A percentile compares a stretch with the other conserved stretches of the same genome.
phyloP scores from a whole-genome alignment of 495 filamentous ascomycete genomes.

The Aspergillus nanangensis region DNA sequence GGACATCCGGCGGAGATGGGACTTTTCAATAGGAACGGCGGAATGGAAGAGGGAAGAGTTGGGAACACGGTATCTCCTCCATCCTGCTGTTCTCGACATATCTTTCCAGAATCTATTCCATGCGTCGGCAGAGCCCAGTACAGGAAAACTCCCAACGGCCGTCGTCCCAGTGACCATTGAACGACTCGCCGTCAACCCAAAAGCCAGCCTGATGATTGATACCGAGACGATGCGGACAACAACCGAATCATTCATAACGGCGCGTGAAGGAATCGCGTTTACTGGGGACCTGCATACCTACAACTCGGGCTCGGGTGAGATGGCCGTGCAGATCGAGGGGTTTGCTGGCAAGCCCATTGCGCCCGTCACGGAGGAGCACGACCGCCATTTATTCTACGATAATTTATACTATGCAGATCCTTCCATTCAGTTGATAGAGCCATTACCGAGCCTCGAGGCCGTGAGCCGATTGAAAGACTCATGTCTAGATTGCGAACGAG shows the following conservation, averaged over 20 bases:
- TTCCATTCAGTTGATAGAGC: background rate
- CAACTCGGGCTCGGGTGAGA: background rate
- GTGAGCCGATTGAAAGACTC: too few species aligned
- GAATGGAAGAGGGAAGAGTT: background rate
- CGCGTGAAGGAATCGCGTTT: background rate
- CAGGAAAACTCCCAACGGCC: background rate
- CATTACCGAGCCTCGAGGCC: background rate
- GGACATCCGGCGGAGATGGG: background rate
- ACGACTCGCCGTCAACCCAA: background rate
- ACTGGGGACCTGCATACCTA: background rate
- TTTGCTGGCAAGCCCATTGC: background rate
- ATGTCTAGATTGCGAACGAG: background rate
- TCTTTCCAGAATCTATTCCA: background rate
- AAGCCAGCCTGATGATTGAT: background rate
- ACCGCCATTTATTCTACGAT: background rate
- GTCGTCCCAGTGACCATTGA: background rate
- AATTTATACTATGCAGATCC: background rate
- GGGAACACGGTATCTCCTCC: background rate
- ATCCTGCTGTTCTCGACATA: background rate
- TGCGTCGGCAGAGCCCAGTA: background rate
- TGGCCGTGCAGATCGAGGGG: background rate
- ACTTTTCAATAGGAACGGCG: background rate
- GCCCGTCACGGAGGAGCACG: background rate
- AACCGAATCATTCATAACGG: background rate
- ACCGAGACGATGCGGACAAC: background rate